These are phyloP conservation scores for Xylariales sp. DNA, from an alignment of 2,329 filamentous ascomycete species.

Conservation along the genomic window DNA sequence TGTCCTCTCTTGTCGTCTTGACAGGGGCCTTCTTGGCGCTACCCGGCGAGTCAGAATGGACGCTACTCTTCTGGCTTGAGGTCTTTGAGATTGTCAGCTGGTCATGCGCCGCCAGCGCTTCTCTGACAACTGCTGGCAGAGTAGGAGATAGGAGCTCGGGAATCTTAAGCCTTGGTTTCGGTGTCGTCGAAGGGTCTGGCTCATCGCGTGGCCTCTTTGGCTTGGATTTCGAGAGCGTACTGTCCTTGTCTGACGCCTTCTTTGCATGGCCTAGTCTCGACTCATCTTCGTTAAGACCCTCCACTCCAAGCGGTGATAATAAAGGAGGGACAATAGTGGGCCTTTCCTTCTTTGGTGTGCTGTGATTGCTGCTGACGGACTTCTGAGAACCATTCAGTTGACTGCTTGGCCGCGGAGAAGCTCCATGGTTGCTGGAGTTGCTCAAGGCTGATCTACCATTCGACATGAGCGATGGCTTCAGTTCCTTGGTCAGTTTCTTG, in stretches of 20 bases:
- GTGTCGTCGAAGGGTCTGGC: slow-evolving; percentile 21
- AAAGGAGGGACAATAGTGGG: slow-evolving; percentile 40
- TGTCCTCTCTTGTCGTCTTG: slow-evolving; percentile 26
- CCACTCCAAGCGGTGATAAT: slow-evolving; percentile 42
- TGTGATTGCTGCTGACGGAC: slow-evolving; percentile 27
- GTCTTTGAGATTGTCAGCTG: slow-evolving; percentile 25
- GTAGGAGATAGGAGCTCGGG: slow-evolving; percentile 53
- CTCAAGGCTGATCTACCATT: slow-evolving; percentile 21
- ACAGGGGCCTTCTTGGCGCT: slow-evolving; percentile 31
- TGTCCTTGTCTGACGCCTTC: slow-evolving; percentile 26
- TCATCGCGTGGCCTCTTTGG: slow-evolving; percentile 24
- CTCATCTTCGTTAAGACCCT: background rate
- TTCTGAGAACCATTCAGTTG: slow-evolving; percentile 40
- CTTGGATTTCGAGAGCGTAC: slow-evolving; percentile 17
- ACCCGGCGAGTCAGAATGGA: slow-evolving; percentile 27
- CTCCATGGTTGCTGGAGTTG: slow-evolving; percentile 17
- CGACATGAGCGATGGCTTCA: slow-evolving; percentile 15
- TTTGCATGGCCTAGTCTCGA: slow-evolving; percentile 27
- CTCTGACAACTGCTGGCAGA: slow-evolving; percentile 47
- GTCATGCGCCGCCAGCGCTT: slow-evolving; percentile 34
- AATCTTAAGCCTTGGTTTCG: slow-evolving; percentile 32
- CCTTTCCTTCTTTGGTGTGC: slow-evolving; percentile 34
- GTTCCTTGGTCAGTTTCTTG: slow-evolving; percentile 20
- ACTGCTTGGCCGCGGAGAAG: slow-evolving; percentile 33
- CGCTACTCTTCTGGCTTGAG: slow-evolving; percentile 18